Conservation (phyloP, 2,329 filamentous ascomycete genomes). For the Torrubiella hemipterigena region DNA sequence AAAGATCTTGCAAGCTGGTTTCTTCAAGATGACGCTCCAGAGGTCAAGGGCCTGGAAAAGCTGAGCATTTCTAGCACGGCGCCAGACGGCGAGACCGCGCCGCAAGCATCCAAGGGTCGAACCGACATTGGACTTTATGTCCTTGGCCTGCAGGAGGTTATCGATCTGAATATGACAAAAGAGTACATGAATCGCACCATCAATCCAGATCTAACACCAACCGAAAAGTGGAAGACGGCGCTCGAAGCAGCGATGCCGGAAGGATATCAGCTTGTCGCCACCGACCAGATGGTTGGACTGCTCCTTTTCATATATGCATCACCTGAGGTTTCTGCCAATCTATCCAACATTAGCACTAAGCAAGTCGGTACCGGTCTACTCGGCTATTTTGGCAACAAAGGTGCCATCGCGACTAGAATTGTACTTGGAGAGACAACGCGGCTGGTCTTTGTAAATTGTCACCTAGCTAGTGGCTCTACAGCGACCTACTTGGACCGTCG, state of each 20-base stretch:
- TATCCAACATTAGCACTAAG: constrained; percentile 72
- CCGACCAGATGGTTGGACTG: constrained; percentile 79
- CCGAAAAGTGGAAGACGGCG: constrained; percentile 70
- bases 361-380: constrained; percentile 81
- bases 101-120: constrained; percentile 30
- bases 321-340: constrained; percentile 57
- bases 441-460: constrained; percentile 82
- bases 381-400: constrained; percentile 95
- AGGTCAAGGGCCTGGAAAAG: constrained; percentile 50
- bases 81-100: constrained; percentile 17
- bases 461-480: constrained; percentile 80
- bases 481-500: constrained; percentile 66
- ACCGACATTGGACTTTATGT: constrained; percentile 68
- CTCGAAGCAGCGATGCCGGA: constrained; percentile 61
- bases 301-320: constrained; percentile 79
- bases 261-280: constrained; percentile 65
- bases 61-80: constrained; percentile 31
- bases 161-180: constrained; percentile 68
- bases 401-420: constrained; percentile 69
- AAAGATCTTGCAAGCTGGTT: constrained; percentile 88
- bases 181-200: constrained; percentile 58
- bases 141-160: constrained; percentile 82
- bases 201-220: constrained; percentile 60
- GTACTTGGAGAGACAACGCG: constrained; percentile 83
- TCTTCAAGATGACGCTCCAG: constrained; percentile 59